Evolutionary conservation across 192 early-diverging fungal species (phyloP), one percentile per base, ranked within the genome.

Genomic region (Coemansia sp.): DNA sequence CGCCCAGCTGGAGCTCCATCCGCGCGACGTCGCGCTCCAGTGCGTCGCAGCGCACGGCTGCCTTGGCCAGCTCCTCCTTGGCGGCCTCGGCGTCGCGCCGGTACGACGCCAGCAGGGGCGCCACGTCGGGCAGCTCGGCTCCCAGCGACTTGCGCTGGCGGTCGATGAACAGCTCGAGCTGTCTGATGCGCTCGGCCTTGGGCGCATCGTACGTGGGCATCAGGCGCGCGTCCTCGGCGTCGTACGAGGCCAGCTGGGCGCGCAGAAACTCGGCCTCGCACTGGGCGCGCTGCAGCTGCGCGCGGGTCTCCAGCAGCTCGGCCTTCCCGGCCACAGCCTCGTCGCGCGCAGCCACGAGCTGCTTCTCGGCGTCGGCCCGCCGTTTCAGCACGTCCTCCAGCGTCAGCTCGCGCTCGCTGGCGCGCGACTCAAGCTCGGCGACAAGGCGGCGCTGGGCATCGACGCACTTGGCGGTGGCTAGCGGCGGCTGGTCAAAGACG

Each of bases 241-340:
- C 77, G 62, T 80, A 84, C 32, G 75, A 71, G 38, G 72, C 87
- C 78, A 93, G 66, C 74, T 92, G 91, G 6, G 87, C 83, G 60
- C 88, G 86, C 49, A 93, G 64, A 76, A 88, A 86, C 40, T 84
- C 85, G 0, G 86, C 78, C 62, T 92, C 89, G 58, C 87, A 87
- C 60, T 80, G 82, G 8, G 86, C 75, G 17, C 92, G 69, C 52
- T 70, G 67, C 30, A 66, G 60, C 33, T 69, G 52, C 64, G 46
- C 55, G 9, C 33, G 21, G 26, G 26, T 47, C 23, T 26, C 50
- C 26, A 52, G 2, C 6, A 21, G 21, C 21, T 21, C 50, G 3
- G 23, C 8, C 3, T 6, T 21, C 23, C 21, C 50, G 3, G 23
- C 50, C 50, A 11, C 3, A 4, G 19, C 23, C 23, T 13, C 50